Conservation (phyloP, 1,284 basidiomycete genomes). For the Leccinum cinnamomeum region DNA sequence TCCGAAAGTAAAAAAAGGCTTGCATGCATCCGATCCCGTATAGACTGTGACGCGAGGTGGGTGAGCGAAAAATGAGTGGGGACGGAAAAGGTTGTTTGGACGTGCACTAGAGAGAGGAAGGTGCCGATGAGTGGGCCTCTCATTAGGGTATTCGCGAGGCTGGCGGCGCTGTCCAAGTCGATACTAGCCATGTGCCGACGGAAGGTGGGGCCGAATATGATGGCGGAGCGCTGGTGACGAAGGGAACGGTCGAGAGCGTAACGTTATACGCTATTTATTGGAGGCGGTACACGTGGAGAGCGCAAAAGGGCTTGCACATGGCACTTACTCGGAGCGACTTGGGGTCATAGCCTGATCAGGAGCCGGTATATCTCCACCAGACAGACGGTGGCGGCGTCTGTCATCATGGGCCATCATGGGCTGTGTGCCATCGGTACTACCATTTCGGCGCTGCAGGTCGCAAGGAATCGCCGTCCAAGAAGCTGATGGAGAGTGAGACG, state of each 20-base stretch:
- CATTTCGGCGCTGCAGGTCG: no score
- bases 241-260: no score
- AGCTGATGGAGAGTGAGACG: no score
- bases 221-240: not conserved
- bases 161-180: not conserved
- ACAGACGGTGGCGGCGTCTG: not conserved
- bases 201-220: not conserved
- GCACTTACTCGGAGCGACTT: not conserved
- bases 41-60: constrained; percentile 12
- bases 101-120: constrained; percentile 28
- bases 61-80: not conserved
- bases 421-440: no score
- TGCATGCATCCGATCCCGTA: constrained; percentile 34
- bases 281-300: not conserved
- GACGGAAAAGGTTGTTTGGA: not conserved
- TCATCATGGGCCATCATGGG: no score
- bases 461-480: no score
- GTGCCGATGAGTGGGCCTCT: constrained; percentile 33
- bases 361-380: not conserved
- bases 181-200: not conserved
- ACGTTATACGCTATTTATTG: not conserved
- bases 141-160: constrained; percentile 5
- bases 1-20: constrained; percentile 31
- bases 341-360: not conserved
- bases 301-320: not conserved